Evolutionary conservation across 2,329 filamentous ascomycete species (phyloP).

Genomic region (Colletotrichum sp.): DNA sequence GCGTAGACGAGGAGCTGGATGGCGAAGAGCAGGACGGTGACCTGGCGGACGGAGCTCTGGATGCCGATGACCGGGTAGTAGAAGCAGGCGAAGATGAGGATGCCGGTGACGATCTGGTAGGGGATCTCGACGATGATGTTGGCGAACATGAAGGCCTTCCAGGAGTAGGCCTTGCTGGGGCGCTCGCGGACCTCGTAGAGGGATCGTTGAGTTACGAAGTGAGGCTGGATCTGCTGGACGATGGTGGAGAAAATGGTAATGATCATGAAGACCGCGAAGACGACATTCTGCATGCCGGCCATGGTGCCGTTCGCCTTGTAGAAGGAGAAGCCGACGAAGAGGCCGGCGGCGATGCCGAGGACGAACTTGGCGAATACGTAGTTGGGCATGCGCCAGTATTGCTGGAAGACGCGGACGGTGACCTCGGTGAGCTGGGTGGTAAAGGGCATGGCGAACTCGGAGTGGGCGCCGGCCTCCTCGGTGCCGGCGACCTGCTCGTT

Average conservation of each 20-base stretch:
- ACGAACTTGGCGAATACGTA: conserved; percentile 79
- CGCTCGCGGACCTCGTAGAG: conserved; percentile 81
- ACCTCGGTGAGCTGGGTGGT: conserved; percentile 68
- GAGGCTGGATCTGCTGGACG: conserved; percentile 76
- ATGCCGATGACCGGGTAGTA: conserved; percentile 69
- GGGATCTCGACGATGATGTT: conserved; percentile 77
- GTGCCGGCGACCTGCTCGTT: conserved; percentile 19
- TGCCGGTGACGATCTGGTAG: conserved; percentile 69
- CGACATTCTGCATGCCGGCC: conserved; percentile 76
- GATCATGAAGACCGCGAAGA: conserved; percentile 79
- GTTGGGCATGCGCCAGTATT: conserved; percentile 81
- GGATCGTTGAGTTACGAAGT: conserved; percentile 75
- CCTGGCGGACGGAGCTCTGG: conserved; percentile 60
- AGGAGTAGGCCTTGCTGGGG: conserved; percentile 76
- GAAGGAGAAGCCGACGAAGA: conserved; percentile 82
- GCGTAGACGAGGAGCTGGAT: conserved; percentile 74
- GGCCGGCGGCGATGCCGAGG: conserved; percentile 62
- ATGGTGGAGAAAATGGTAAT: conserved; percentile 76
- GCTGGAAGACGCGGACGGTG: conserved; percentile 74
- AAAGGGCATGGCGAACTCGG: conserved; percentile 83
- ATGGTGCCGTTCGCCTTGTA: conserved; percentile 58
- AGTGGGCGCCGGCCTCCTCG: conserved; percentile 35
- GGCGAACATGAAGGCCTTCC: conserved; percentile 74
- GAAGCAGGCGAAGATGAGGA: conserved; percentile 69
- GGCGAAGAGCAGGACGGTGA: conserved; percentile 68